These are phyloP conservation scores for Arabidopsis suecica DNA, from an alignment of 345 rosid species.

Conservation along the genomic window DNA sequence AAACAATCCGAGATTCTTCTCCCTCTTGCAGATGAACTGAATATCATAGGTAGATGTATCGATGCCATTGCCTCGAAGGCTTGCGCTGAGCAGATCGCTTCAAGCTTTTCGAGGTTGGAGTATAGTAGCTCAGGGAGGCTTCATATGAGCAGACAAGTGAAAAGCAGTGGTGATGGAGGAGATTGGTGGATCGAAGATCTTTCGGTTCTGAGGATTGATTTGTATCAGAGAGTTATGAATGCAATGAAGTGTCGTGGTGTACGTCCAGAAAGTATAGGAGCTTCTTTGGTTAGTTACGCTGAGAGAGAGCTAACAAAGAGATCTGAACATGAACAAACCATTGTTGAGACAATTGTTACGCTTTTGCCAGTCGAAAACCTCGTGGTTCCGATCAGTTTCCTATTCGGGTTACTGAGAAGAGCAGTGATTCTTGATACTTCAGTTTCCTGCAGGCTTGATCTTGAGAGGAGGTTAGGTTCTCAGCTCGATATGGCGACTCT, in stretches of 20 bases:
- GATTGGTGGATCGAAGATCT: conserved; percentile 99
- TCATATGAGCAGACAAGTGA: conserved; percentile 87
- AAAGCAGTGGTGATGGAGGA: conserved; percentile 65
- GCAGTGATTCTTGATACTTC: conserved; percentile 88
- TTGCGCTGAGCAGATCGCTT: conserved; percentile 90
- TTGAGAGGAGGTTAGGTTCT: conserved; percentile 91
- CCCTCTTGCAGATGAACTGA: conserved; percentile 93
- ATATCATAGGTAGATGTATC: conserved; percentile 75
- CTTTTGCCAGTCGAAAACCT: conserved; percentile 91
- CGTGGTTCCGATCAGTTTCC: conserved; percentile 81
- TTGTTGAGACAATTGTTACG: conserved; percentile 81
- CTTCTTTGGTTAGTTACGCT: conserved; percentile 82
- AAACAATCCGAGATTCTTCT: conserved; percentile 87
- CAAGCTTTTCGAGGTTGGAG: conserved; percentile 93
- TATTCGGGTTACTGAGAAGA: conserved; percentile 86
- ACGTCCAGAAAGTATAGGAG: conserved; percentile 94
- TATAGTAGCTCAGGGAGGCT: conserved; percentile 98
- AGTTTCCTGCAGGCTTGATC: conserved; percentile 77
- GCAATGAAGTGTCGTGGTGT: conserved; percentile 98
- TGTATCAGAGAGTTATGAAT: conserved; percentile 79
- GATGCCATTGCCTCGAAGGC: conserved; percentile 96
- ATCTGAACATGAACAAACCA: conserved; percentile 70
- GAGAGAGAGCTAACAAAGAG: conserved; percentile 90
- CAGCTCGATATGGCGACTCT: conserved; percentile 89
- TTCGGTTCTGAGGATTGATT: conserved; percentile 78